A percentile compares a stretch with the other conserved stretches of the same genome.
phyloP scores from a whole-genome alignment of 2,329 filamentous ascomycete genomes.

The Alternaria gansuensis region DNA sequence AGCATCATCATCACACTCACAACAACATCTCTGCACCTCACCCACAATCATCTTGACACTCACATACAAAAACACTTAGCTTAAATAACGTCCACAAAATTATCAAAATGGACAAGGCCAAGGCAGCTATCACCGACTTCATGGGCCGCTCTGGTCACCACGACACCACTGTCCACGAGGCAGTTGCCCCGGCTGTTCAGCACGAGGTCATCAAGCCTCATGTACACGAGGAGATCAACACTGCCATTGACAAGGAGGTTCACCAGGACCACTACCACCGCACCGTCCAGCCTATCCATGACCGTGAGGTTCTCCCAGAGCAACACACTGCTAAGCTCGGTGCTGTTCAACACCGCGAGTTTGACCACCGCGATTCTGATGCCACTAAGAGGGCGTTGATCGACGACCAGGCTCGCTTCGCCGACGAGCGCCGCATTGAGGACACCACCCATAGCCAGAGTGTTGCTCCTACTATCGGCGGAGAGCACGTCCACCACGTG shows the following conservation, averaged over 20 bases:
- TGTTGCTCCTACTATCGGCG: slow-evolving; percentile 61
- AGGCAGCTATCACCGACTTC: slow-evolving; percentile 69
- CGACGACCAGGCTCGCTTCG: slow-evolving; percentile 65
- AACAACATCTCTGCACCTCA: slow-evolving; percentile 13
- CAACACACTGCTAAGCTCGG: slow-evolving; percentile 68
- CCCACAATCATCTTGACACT: slow-evolving; percentile 7
- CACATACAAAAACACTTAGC: slow-evolving; percentile 6
- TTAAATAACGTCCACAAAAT: slow-evolving; percentile 9
- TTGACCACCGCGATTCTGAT: slow-evolving; percentile 68
- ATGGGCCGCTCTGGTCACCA: slow-evolving; percentile 69
- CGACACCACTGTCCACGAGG: slow-evolving; percentile 75
- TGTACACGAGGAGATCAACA: slow-evolving; percentile 69
- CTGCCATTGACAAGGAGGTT: slow-evolving; percentile 72
- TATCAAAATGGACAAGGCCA: slow-evolving; percentile 67
- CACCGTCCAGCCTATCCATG: slow-evolving; percentile 70
- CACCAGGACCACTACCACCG: slow-evolving; percentile 79
- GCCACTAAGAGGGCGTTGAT: slow-evolving; percentile 39
- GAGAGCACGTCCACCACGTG: slow-evolving; percentile 70
- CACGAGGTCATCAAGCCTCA: slow-evolving; percentile 68
- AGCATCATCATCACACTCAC: slow-evolving; percentile 27
- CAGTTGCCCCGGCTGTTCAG: slow-evolving; percentile 66
- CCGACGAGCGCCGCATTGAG: slow-evolving; percentile 59
- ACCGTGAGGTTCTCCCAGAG: slow-evolving; percentile 67
- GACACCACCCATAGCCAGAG: slow-evolving; percentile 61
- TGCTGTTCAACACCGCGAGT: slow-evolving; percentile 67